phyloP scores from a whole-genome alignment of 345 rosid species.

The Dimocarpus longan region DNA sequence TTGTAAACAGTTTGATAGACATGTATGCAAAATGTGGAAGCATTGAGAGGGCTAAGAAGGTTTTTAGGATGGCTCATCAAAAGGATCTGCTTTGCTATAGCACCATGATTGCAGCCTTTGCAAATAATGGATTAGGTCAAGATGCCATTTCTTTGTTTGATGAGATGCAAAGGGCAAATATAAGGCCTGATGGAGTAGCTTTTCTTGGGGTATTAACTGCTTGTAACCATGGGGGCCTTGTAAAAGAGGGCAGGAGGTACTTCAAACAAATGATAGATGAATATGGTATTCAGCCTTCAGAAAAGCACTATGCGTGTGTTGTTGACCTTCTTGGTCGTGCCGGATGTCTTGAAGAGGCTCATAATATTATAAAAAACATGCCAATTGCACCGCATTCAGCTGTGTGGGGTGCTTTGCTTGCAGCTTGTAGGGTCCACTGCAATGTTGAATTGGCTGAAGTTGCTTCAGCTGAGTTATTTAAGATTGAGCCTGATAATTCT shows the following conservation, averaged over 20 bases:
- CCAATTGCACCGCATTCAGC: constrained; percentile 25
- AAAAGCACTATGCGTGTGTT: constrained; percentile 39
- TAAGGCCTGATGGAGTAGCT: constrained; percentile 34
- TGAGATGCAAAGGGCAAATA: constrained; percentile 31
- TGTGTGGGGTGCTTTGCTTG: constrained; percentile 41
- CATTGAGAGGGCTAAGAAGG: constrained; percentile 26
- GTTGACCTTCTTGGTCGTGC: constrained; percentile 44
- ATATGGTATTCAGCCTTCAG: constrained; percentile 33
- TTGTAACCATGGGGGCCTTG: constrained; percentile 41
- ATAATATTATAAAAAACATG: constrained; percentile 26
- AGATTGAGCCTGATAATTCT: constrained; percentile 40
- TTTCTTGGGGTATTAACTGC: constrained; percentile 41
- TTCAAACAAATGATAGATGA: constrained; percentile 36
- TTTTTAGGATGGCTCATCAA: constrained; percentile 24
- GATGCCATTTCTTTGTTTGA: constrained; percentile 31
- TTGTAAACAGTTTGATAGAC: constrained; percentile 30
- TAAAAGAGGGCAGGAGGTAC: constrained; percentile 37
- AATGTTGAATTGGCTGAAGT: constrained; percentile 34
- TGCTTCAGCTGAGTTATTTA: constrained; percentile 36
- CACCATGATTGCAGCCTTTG: constrained; percentile 37
- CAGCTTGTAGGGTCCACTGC: constrained; percentile 34
- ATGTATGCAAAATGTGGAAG: constrained; percentile 37
- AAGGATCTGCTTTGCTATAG: constrained; percentile 36
- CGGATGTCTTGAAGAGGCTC: constrained; percentile 37
- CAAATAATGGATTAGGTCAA: constrained; percentile 37